Base-by-base conservation (phyloP, 1,284 basidiomycete genomes). In the Earliella scabrosa region DNA sequence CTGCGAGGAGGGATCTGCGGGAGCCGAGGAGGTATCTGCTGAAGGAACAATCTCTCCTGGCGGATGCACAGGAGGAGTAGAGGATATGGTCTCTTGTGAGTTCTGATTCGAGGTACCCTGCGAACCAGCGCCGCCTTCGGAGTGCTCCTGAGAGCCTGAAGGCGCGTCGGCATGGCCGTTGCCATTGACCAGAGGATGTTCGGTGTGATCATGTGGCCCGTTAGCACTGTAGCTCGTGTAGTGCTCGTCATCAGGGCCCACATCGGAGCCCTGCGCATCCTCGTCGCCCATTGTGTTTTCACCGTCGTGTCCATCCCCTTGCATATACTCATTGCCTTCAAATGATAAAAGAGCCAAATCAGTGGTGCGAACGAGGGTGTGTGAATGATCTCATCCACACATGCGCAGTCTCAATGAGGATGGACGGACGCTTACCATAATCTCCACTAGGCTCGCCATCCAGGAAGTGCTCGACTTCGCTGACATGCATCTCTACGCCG, bases 271-370 rank as follows among this genome's bases (percentile, higher is more conserved):
- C 44, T 66, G 68, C 59, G 66, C 60, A 55, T 66, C 63, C 52
- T 66, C 70, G 58, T 67, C 67, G 59, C 63, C 66, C 60, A 63
- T 59, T 56, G 63, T 56, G 49, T 66, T 60, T 61, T 68, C 70
- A 68, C 80, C 75, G 52, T 67, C 58, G 59, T 61, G 60, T 51
- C 61, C 64, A 59, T 66, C 63, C 54, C 64, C 64, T 59, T 66
- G 66, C 75, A 73, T 74, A 75, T 77, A 74, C 72, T 71, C 69
- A 77, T 75, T 74, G 75, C 81, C 83, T 85, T 85, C 65, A 70
- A 66, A 68, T 59, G 72, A 72, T 54, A 57, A 62, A 73, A 73
- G 71, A 72, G 69, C 66, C 65, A 73, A 69, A 80, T 87, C 72
- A 86, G 85, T 76, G 72, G 75, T 76, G 79, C 78, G 80, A 75